A percentile compares a stretch with the other conserved stretches of the same genome.
Evolutionary conservation across 768 basidiomycete species (phyloP).

Genomic region (Cantharellus anzutake): DNA sequence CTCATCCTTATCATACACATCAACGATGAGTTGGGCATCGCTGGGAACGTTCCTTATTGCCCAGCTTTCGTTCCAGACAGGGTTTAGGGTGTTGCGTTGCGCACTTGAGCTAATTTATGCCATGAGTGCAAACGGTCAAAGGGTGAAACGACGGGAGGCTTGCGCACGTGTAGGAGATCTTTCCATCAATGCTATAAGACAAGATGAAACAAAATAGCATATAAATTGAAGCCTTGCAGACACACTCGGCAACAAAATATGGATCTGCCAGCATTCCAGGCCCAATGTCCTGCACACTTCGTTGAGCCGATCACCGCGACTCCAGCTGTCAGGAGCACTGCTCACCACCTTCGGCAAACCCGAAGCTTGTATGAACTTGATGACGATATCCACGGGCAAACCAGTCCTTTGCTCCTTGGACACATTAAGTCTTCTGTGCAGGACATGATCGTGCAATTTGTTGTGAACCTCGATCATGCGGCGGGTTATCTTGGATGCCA

Average conservation of each 20-base stretch:
- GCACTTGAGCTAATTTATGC: conserved; percentile 37
- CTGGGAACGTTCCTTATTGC: conserved; percentile 50
- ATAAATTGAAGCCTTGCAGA: neutral
- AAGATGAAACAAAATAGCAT: neutral
- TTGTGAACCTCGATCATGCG: neutral
- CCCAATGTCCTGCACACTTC: neutral
- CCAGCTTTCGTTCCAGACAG: conserved; percentile 68
- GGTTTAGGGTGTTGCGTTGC: conserved; percentile 31
- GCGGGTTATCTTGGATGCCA: neutral
- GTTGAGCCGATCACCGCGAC: neutral
- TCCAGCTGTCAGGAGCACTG: no score
- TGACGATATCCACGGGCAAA: neutral
- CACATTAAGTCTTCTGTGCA: neutral
- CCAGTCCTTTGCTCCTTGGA: neutral
- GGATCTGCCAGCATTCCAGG: neutral
- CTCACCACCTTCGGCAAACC: no score
- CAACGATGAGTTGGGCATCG: conserved; percentile 37
- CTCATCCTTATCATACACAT: conserved; percentile 52
- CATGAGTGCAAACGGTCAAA: neutral
- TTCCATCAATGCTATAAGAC: neutral
- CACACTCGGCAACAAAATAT: neutral
- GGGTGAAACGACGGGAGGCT: neutral
- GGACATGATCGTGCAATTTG: neutral
- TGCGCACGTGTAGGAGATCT: neutral
- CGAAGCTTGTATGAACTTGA: neutral